Conservation (phyloP, 169 alveolate species). For the Plasmodium chabaudi region DNA sequence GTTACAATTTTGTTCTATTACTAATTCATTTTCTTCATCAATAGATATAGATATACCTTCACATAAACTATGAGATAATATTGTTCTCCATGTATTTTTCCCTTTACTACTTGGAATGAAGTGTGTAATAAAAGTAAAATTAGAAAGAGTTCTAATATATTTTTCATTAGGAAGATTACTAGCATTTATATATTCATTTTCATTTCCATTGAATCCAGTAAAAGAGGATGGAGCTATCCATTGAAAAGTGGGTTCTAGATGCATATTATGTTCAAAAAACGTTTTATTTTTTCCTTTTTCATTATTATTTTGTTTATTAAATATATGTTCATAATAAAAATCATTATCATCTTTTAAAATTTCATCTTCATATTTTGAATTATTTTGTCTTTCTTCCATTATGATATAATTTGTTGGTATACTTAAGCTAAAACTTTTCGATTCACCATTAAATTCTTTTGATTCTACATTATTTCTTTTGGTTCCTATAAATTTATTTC, state of each 20-base stretch:
- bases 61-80: constrained; percentile 83
- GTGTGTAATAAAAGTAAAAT: constrained; percentile 79
- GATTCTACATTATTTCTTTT: constrained; percentile 66
- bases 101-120: constrained; percentile 78
- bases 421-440: constrained; percentile 58
- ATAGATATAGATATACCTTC: constrained; percentile 86
- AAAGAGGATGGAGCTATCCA: constrained; percentile 58
- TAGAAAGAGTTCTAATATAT: constrained; percentile 79
- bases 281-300: not conserved
- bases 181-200: constrained; percentile 78
- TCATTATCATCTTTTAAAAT: constrained; percentile 10
- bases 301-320: not conserved
- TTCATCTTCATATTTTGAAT: constrained; percentile 35
- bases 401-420: constrained; percentile 54
- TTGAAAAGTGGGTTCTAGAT: constrained; percentile 60
- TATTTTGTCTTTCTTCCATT: constrained; percentile 51
- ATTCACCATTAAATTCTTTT: constrained; percentile 38
- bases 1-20: constrained; percentile 87
- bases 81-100: constrained; percentile 74
- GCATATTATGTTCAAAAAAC: too few species aligned
- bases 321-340: constrained; percentile 8
- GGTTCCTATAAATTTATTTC: constrained; percentile 44
- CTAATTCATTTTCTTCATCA: constrained; percentile 85
- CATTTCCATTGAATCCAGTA: constrained; percentile 82
- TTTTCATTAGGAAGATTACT: constrained; percentile 82